These are phyloP conservation scores for Euphrasia confusa DNA, from an alignment of 257 asterid genomes.

Conservation along the genomic window DNA sequence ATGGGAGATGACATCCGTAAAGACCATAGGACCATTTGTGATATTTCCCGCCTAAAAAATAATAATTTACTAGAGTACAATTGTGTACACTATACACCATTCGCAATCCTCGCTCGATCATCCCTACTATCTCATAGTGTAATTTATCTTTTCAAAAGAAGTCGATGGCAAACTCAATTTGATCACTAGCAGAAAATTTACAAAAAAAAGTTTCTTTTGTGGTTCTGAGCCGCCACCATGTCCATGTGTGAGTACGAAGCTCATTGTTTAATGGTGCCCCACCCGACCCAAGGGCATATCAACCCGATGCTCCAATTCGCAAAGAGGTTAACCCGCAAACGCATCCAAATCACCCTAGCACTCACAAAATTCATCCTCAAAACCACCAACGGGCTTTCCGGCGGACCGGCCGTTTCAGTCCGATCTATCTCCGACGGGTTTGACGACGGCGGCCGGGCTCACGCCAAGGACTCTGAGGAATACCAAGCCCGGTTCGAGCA, in stretches of 20 bases:
- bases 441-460: constrained; percentile 26
- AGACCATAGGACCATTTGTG: no score
- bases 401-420: constrained; percentile 9
- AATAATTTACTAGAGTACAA: no score
- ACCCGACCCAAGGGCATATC: constrained; percentile 43
- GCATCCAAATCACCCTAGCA: constrained; percentile 26
- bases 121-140: no score
- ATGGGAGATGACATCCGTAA: no score
- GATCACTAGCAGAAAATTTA: no score
- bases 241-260: neutral
- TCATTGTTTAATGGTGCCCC: constrained; percentile 34
- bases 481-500: constrained; percentile 22
- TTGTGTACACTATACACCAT: no score
- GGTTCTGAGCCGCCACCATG: neutral
- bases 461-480: constrained; percentile 21
- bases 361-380: constrained; percentile 31
- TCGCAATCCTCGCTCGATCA: no score
- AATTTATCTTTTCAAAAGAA: no score
- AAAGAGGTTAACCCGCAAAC: constrained; percentile 34
- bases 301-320: constrained; percentile 52
- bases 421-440: constrained; percentile 42
- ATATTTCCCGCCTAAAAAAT: no score
- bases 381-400: constrained; percentile 20
- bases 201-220: no score
- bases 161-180: no score